A percentile compares a stretch with the other conserved stretches of the same genome.
These are phyloP conservation scores for Calocera cornea DNA, from an alignment of 768 basidiomycete species.

Conservation along the genomic window DNA sequence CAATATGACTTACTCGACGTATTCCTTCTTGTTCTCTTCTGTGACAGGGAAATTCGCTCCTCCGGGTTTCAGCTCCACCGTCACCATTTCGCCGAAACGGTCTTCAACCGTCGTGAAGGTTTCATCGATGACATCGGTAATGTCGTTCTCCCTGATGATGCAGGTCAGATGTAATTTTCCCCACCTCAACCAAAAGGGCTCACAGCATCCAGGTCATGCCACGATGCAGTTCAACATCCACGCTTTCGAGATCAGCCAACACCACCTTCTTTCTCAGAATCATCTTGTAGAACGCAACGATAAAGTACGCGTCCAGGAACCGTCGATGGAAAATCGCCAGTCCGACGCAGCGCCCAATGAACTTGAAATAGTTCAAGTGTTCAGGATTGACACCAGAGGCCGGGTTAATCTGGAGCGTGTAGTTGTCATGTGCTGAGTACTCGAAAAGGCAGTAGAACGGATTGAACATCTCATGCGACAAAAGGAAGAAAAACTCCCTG, in stretches of 20 bases:
- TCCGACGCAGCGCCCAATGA: slow-evolving; percentile 90
- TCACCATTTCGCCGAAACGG: slow-evolving; percentile 95
- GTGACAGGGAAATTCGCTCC: slow-evolving; percentile 81
- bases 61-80: slow-evolving; percentile 83
- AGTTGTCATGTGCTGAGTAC: slow-evolving; percentile 99
- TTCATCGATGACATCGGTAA: slow-evolving; percentile 94
- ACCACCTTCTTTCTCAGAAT: slow-evolving; percentile 96
- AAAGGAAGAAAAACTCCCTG: slow-evolving; percentile 99
- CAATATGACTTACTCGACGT: slow-evolving; percentile 50
- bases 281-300: slow-evolving; percentile 99
- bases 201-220: slow-evolving; percentile 99
- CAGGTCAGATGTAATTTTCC: slow-evolving; percentile 10
- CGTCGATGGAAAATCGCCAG: slow-evolving; percentile 98
- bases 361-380: slow-evolving; percentile 99
- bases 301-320: slow-evolving; percentile 98
- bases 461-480: slow-evolving; percentile 99
- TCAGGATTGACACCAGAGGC: slow-evolving; percentile 97
- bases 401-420: slow-evolving; percentile 98
- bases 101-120: slow-evolving; percentile 96
- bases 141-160: slow-evolving; percentile 77
- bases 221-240: slow-evolving; percentile 87
- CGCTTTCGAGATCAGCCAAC: slow-evolving; percentile 84
- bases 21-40: slow-evolving; percentile 97
- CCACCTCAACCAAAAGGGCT: slow-evolving; percentile 25
- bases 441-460: slow-evolving; percentile 99